These are phyloP conservation scores for Infundibulicybe gibba DNA, from an alignment of 768 basidiomycete species.

Conservation along the genomic window DNA sequence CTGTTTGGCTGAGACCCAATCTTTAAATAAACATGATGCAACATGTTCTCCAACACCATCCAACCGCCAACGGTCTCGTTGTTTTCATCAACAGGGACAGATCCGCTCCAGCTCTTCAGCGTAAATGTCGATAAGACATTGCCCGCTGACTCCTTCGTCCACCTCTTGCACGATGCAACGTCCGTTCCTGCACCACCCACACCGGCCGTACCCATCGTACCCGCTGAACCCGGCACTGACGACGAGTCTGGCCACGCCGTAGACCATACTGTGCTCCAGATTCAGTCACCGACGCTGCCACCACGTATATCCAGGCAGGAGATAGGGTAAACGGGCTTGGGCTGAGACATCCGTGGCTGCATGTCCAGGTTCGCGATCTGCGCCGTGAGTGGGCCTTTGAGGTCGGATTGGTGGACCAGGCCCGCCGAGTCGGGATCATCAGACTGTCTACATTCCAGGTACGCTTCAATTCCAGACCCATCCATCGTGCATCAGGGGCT, in stretches of 20 bases:
- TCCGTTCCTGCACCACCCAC: constrained; percentile 45
- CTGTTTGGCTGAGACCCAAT: not conserved
- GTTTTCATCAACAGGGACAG: constrained; percentile 69
- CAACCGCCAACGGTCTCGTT: constrained; percentile 67
- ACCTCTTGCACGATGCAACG: constrained; percentile 56
- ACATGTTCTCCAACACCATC: constrained; percentile 54
- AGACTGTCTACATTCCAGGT: constrained; percentile 85
- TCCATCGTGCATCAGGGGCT: too few species aligned
- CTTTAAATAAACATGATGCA: not conserved
- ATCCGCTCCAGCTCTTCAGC: constrained; percentile 57
- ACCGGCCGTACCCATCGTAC: constrained; percentile 43
- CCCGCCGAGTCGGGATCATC: constrained; percentile 53
- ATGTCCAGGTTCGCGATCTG: constrained; percentile 70
- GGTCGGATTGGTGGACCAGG: constrained; percentile 66
- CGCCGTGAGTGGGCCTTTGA: constrained; percentile 73
- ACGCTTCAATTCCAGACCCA: constrained; percentile 10
- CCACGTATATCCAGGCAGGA: constrained; percentile 52
- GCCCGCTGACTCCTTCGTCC: constrained; percentile 61
- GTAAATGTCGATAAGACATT: constrained; percentile 42
- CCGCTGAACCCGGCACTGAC: constrained; percentile 24
- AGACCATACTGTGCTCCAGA: constrained; percentile 69
- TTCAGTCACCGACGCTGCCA: constrained; percentile 74
- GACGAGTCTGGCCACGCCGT: constrained; percentile 31
- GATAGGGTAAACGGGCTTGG: constrained; percentile 36
- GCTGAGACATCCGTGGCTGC: constrained; percentile 69